phyloP scores from a whole-genome alignment of 768 basidiomycete species.

The Rhodotorula diobovata region DNA sequence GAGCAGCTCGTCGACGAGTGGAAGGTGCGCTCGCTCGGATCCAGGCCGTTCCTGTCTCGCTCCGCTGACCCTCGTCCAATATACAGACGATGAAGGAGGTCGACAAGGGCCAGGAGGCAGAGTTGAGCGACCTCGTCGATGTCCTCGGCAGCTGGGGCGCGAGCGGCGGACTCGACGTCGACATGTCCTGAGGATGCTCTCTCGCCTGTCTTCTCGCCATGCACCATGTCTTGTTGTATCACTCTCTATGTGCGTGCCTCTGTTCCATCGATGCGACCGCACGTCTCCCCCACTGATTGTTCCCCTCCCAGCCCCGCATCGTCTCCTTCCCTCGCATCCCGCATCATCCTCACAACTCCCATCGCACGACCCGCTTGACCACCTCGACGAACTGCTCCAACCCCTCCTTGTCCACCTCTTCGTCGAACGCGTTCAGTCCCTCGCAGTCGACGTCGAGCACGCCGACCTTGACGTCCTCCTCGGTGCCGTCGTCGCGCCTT shows the following conservation, averaged over 20 bases:
- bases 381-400: conserved; percentile 62
- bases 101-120: conserved; percentile 38
- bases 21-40: conserved; percentile 23
- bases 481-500: conserved; percentile 31
- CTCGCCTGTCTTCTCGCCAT: not conserved
- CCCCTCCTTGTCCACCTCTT: conserved; percentile 65
- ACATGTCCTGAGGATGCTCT: conserved; percentile 30
- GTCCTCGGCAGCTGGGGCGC: conserved; percentile 36
- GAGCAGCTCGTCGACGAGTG: conserved; percentile 37
- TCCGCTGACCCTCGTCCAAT: not conserved
- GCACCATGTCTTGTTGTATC: not conserved
- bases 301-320: not conserved
- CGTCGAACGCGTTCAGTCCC: conserved; percentile 63
- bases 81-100: conserved; percentile 36
- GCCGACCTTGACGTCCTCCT: conserved; percentile 45
- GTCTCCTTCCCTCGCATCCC: too few species aligned
- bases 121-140: conserved; percentile 37
- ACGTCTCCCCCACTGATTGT: not conserved
- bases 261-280: not conserved
- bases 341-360: conserved; percentile 14
- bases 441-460: conserved; percentile 81
- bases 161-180: conserved; percentile 22
- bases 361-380: conserved; percentile 27
- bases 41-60: too few species aligned
- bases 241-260: not conserved